These are phyloP conservation scores for Sclerotinia minor DNA, from an alignment of 2,329 filamentous ascomycete genomes.

Conservation along the genomic window DNA sequence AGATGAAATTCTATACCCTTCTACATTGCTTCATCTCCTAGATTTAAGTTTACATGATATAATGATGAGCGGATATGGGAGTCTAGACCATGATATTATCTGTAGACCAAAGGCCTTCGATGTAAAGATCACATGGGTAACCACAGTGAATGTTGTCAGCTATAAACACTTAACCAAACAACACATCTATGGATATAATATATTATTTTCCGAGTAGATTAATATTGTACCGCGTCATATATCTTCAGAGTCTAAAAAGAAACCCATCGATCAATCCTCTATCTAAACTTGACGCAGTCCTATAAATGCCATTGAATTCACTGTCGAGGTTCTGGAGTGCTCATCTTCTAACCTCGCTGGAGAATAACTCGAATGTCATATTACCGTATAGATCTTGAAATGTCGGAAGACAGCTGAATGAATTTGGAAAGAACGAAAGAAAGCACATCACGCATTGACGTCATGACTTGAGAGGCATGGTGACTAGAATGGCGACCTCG, in stretches of 20 bases:
- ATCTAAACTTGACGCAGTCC: slow-evolving; percentile 85
- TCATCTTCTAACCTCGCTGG: slow-evolving; percentile 83
- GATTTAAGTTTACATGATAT: not conserved
- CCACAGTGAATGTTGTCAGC: not conserved
- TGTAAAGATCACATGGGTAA: not conserved
- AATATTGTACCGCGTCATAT: not conserved
- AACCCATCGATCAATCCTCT: slow-evolving; percentile 84
- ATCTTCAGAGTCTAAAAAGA: slow-evolving; percentile 95
- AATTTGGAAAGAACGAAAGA: too few species aligned
- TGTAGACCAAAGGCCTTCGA: too few species aligned
- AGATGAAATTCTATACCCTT: not conserved
- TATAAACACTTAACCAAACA: not conserved
- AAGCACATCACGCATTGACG: too few species aligned
- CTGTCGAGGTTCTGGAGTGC: slow-evolving; percentile 92
- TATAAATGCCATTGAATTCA: slow-evolving; percentile 88
- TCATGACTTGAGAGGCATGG: too few species aligned
- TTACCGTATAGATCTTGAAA: not conserved
- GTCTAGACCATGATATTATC: too few species aligned
- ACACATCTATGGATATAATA: not conserved
- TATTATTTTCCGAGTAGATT: not conserved
- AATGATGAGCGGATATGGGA: not conserved
- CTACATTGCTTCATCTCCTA: not conserved
- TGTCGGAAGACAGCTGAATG: too few species aligned
- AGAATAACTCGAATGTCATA: slow-evolving; percentile 80
- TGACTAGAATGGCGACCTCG: too few species aligned